These are phyloP conservation scores for Triticum timopheevii DNA, from an alignment of 176 grass and related monocot genomes.

Conservation along the genomic window DNA sequence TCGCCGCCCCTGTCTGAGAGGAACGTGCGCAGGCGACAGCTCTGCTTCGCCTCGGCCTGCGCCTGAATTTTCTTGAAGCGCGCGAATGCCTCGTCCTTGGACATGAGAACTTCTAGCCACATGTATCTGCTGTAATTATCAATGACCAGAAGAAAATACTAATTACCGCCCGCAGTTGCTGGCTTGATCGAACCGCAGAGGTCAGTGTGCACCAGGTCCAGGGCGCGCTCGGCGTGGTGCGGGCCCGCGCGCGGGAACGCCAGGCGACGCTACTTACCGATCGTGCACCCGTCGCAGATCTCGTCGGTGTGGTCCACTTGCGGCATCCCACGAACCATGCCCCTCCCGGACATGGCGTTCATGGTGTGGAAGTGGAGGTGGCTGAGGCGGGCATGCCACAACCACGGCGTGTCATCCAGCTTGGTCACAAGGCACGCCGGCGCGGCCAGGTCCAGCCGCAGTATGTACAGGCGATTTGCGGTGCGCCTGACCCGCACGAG, in stretches of 20 bases:
- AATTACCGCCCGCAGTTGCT: background rate
- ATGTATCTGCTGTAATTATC: too few species aligned
- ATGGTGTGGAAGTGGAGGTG: background rate
- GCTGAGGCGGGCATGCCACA: background rate
- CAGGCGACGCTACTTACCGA: background rate
- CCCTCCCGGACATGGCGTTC: background rate
- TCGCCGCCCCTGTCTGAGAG: too few species aligned
- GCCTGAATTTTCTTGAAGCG: too few species aligned
- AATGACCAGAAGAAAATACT: too few species aligned
- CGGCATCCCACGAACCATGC: background rate
- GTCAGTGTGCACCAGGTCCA: too few species aligned
- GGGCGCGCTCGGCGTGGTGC: too few species aligned
- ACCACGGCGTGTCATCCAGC: background rate
- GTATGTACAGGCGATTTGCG: background rate
- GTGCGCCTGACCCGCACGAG: background rate
- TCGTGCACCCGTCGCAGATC: background rate
- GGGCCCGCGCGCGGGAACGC: too few species aligned
- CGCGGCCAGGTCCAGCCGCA: background rate
- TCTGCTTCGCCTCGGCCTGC: too few species aligned
- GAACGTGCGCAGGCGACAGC: too few species aligned
- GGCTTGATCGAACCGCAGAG: background rate
- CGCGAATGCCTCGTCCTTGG: too few species aligned
- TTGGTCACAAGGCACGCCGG: background rate
- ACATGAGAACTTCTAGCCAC: too few species aligned
- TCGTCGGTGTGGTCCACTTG: background rate